phyloP scores from a whole-genome alignment of 495 filamentous ascomycete genomes.

The Chaetomium fimeti region DNA sequence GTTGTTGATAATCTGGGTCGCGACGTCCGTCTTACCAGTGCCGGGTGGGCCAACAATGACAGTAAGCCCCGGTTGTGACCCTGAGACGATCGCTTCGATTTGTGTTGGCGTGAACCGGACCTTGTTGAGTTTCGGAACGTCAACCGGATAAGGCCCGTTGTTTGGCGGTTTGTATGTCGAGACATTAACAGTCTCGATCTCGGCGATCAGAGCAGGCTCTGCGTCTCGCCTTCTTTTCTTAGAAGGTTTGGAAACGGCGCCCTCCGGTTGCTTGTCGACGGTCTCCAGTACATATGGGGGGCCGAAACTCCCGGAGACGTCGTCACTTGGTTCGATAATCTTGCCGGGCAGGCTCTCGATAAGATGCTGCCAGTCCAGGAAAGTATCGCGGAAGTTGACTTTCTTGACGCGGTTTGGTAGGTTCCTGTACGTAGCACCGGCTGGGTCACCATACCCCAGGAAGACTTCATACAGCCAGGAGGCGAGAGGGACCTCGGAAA shows the following conservation, averaged over 20 bases:
- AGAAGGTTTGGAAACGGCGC: slow-evolving; percentile 50
- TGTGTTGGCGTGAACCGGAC: slow-evolving; percentile 90
- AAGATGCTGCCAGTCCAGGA: slow-evolving; percentile 92
- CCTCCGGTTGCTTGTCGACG: slow-evolving; percentile 49
- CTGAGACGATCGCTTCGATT: slow-evolving; percentile 88
- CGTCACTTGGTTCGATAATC: slow-evolving; percentile 71
- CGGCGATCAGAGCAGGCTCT: slow-evolving; percentile 57
- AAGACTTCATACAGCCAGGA: slow-evolving; percentile 96
- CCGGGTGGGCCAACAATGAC: slow-evolving; percentile 94
- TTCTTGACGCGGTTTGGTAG: slow-evolving; percentile 72
- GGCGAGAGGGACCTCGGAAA: slow-evolving; percentile 82
- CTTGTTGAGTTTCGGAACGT: slow-evolving; percentile 77
- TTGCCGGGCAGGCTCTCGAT: slow-evolving; percentile 82
- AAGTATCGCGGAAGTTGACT: slow-evolving; percentile 90
- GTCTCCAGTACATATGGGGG: slow-evolving; percentile 83
- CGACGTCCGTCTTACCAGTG: slow-evolving; percentile 97
- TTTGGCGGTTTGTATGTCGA: slow-evolving; percentile 91
- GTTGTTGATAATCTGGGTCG: slow-evolving; percentile 97
- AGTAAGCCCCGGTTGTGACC: slow-evolving; percentile 90
- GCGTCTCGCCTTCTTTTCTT: slow-evolving; percentile 83
- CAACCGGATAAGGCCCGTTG: slow-evolving; percentile 86
- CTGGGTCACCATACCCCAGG: slow-evolving; percentile 90
- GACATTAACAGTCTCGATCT: slow-evolving; percentile 68
- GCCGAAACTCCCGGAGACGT: slow-evolving; percentile 68
- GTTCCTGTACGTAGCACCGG: slow-evolving; percentile 79